Conservation (phyloP, 75 land plant genomes). For the Sequoia sempervirens region DNA sequence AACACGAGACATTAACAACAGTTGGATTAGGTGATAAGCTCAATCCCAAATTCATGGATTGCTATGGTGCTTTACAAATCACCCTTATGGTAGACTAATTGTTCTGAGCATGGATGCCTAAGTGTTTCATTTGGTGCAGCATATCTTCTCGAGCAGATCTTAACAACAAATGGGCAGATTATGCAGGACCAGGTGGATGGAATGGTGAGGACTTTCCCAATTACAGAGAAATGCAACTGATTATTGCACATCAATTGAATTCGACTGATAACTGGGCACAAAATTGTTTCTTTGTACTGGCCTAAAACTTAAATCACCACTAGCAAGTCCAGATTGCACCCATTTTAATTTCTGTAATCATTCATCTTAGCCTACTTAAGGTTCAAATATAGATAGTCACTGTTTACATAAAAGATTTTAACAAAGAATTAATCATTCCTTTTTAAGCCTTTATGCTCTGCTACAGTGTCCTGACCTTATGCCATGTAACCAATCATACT, state of each 20-base stretch:
- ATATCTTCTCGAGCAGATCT: conserved; percentile 28
- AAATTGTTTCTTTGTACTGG: background rate
- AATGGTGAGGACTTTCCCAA: conserved; percentile 24
- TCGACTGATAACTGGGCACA: background rate
- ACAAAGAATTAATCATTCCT: background rate
- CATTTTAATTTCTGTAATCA: background rate
- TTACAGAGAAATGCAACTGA: background rate
- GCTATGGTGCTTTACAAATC: background rate
- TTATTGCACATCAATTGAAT: background rate
- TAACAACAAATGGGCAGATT: conserved; percentile 42
- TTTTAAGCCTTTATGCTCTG: background rate
- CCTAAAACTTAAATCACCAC: background rate
- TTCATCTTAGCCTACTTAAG: background rate
- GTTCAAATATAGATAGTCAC: background rate
- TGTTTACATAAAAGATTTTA: background rate
- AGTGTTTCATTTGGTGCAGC: conserved; percentile 18
- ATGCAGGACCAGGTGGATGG: conserved; percentile 53
- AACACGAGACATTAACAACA: conserved; percentile 33
- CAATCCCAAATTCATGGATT: background rate
- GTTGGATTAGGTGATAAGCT: conserved; percentile 30
- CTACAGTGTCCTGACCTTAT: background rate
- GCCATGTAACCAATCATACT: background rate
- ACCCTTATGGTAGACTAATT: background rate
- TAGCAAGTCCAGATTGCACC: background rate
- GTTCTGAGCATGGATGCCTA: background rate